These are phyloP conservation scores for Chlamydomonas reinhardtii DNA, from an alignment of 163 green algal species.

Conservation along the genomic window DNA sequence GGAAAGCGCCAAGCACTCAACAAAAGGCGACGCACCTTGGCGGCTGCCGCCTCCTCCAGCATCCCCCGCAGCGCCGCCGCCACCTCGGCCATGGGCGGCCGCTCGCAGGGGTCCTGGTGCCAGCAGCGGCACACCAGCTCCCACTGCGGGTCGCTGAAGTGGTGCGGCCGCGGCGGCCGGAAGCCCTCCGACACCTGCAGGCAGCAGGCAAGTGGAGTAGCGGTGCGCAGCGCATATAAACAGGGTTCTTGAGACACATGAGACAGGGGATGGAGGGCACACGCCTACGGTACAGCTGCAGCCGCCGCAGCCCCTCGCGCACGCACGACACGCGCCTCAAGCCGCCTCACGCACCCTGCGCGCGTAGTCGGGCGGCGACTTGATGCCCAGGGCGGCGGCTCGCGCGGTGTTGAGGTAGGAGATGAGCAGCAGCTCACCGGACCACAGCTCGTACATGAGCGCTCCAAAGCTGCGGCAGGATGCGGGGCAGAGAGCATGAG, in stretches of 20 bases:
- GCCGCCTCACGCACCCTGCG: background rate
- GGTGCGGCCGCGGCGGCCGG: slow-evolving; percentile 14
- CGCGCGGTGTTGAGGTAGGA: background rate
- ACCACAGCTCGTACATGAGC: slow-evolving; percentile 37
- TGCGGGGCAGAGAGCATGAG: too few species aligned
- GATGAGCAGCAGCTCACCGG: slow-evolving; percentile 4
- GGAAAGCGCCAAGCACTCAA: too few species aligned
- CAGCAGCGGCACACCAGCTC: slow-evolving; percentile 27
- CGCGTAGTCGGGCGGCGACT: background rate
- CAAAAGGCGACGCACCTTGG: background rate
- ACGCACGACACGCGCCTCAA: too few species aligned
- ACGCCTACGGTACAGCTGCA: too few species aligned
- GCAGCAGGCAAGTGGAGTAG: too few species aligned
- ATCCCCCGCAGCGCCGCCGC: background rate
- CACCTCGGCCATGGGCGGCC: slow-evolving; percentile 9
- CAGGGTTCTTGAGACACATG: too few species aligned
- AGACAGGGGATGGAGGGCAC: too few species aligned
- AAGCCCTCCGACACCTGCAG: slow-evolving; percentile 25
- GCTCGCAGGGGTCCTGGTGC: slow-evolving; percentile 31
- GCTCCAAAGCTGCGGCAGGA: background rate
- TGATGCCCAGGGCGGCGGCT: background rate
- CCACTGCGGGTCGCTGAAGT: slow-evolving; percentile 16
- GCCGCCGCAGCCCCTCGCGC: too few species aligned
- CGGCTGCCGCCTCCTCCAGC: background rate
- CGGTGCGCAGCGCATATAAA: too few species aligned